Evolutionary conservation across 108 stramenopile genomes (phyloP).

Genomic region (Cyclotella choctawhatcheeana): DNA sequence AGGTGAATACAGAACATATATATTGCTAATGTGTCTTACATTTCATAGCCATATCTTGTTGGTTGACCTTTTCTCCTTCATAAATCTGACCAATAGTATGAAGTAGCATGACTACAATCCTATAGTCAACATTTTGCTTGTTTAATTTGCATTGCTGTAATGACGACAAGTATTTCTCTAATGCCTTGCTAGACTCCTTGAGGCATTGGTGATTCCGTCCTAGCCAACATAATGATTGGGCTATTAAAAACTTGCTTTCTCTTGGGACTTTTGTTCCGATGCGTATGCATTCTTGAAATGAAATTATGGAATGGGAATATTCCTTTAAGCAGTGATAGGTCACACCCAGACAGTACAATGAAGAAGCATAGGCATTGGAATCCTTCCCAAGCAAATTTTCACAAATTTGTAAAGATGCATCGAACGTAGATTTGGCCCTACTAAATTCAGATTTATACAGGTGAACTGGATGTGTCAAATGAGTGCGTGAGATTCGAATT

Average conservation of each 20-base stretch:
- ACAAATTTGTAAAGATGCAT: slow-evolving; percentile 39
- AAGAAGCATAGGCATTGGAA: slow-evolving; percentile 33
- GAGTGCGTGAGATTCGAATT: no score
- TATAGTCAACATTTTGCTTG: slow-evolving; percentile 33
- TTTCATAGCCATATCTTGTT: slow-evolving; percentile 44
- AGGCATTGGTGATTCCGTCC: slow-evolving; percentile 46
- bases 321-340: slow-evolving; percentile 43
- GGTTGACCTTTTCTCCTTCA: slow-evolving; percentile 45
- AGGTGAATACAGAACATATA: background rate
- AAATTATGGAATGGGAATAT: slow-evolving; percentile 37
- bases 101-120: slow-evolving; percentile 45
- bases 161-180: slow-evolving; percentile 45
- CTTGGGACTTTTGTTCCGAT: slow-evolving; percentile 34
- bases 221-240: slow-evolving; percentile 43
- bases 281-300: slow-evolving; percentile 50
- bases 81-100: slow-evolving; percentile 42
- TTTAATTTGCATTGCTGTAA: slow-evolving; percentile 47
- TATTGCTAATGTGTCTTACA: slow-evolving; percentile 22
- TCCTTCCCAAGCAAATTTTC: slow-evolving; percentile 32
- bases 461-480: slow-evolving; percentile 25
- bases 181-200: slow-evolving; percentile 30
- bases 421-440: slow-evolving; percentile 50
- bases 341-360: slow-evolving; percentile 48
- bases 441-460: slow-evolving; percentile 44
- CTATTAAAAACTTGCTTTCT: slow-evolving; percentile 23